Percentiles rank a stretch among this genome's conserved stretches.
These are phyloP conservation scores for Drechslerella dactyloides DNA, from an alignment of 2,329 filamentous ascomycete species.

Conservation along the genomic window DNA sequence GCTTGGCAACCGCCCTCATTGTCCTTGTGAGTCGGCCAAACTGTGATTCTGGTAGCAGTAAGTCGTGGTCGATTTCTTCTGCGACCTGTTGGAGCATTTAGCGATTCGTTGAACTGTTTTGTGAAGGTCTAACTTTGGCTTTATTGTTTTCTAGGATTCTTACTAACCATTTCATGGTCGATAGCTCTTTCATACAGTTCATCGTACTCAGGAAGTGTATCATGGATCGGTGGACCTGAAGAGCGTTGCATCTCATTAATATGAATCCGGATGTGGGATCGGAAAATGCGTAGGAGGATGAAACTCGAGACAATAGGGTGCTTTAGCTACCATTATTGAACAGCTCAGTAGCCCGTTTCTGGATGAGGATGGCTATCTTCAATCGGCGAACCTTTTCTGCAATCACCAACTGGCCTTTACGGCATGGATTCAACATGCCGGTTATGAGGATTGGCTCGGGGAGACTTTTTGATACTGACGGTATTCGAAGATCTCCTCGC, in stretches of 20 bases:
- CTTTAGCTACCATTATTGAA: conserved; percentile 30
- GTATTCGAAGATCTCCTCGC: conserved; percentile 25
- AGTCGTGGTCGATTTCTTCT: conserved; percentile 18
- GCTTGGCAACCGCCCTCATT: conserved; percentile 19
- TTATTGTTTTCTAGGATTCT: neutral
- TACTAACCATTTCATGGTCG: conserved; percentile 23
- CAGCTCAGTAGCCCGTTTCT: conserved; percentile 29
- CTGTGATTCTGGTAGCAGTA: conserved; percentile 34
- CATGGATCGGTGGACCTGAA: neutral
- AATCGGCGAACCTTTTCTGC: conserved; percentile 44
- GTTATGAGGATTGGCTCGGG: neutral
- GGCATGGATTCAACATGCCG: neutral
- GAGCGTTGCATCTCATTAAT: neutral
- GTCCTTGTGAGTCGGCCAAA: conserved; percentile 26
- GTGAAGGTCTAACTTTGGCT: neutral
- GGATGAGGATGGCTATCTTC: conserved; percentile 32
- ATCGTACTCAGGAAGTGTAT: conserved; percentile 16
- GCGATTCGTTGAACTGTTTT: neutral
- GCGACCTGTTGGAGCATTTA: neutral
- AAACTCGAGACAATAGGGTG: too few species aligned
- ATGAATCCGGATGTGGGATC: neutral
- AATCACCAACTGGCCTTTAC: conserved; percentile 27
- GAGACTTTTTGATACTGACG: conserved; percentile 17
- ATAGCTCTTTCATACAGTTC: conserved; percentile 30
- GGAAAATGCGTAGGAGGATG: too few species aligned